Evolutionary conservation across 805 yeast species (phyloP).

Genomic region (Metschnikowia vanudenii): DNA sequence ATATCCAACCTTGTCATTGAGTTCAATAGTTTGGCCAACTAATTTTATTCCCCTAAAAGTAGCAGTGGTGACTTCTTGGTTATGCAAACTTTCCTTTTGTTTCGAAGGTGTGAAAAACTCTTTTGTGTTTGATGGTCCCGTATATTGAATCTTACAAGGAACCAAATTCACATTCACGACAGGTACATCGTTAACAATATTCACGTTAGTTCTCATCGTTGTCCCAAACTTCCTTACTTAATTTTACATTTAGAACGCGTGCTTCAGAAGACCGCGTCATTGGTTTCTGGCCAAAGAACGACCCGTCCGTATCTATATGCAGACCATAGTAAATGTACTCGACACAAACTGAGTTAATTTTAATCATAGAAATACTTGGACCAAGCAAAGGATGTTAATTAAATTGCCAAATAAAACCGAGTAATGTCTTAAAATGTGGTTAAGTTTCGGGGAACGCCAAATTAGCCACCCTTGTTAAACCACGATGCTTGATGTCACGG

Average conservation of each 20-base stretch:
- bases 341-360: too few relatives aligned
- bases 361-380: too few relatives aligned
- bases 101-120: conserved; percentile 16
- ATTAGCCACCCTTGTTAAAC: too few relatives aligned
- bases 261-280: neutral
- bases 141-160: conserved; percentile 17
- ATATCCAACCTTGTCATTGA: conserved; percentile 11
- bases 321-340: too few relatives aligned
- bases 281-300: too few relatives aligned
- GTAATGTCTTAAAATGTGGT: too few relatives aligned
- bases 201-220: conserved; percentile 6
- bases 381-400: too few relatives aligned
- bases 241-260: neutral
- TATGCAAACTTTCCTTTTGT: conserved; percentile 1
- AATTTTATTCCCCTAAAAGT: conserved; percentile 19
- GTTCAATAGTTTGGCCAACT: conserved; percentile 11
- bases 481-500: too few relatives aligned
- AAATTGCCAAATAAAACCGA: too few relatives aligned
- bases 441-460: too few relatives aligned
- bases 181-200: conserved; percentile 7
- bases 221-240: neutral
- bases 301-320: too few relatives aligned
- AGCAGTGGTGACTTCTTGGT: conserved; percentile 8
- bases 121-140: conserved; percentile 15
- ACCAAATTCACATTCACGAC: conserved; percentile 12